Conservation (phyloP, 352 stramenopile genomes). For the Pythium rishiriense region DNA sequence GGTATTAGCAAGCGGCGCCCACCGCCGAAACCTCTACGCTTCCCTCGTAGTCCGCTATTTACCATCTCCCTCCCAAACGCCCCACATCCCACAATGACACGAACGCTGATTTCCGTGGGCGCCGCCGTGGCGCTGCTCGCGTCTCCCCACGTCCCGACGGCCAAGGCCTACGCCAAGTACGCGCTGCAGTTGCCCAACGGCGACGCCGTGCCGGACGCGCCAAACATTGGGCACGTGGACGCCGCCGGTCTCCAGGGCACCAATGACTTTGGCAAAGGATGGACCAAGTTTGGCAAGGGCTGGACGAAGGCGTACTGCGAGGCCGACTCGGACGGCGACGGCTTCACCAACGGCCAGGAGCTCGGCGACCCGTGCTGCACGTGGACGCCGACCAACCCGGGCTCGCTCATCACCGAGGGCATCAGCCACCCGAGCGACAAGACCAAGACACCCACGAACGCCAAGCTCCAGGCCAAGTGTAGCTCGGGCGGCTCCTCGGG, state of each 20-base stretch:
- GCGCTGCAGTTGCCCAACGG: slow-evolving; percentile 36
- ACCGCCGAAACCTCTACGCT: background rate
- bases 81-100: background rate
- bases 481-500: slow-evolving; percentile 13
- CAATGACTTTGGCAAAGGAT: slow-evolving; percentile 45
- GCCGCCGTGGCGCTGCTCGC: background rate
- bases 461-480: slow-evolving; percentile 51
- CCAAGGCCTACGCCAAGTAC: slow-evolving; percentile 30
- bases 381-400: slow-evolving; percentile 43
- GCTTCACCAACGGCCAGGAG: slow-evolving; percentile 83
- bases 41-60: background rate
- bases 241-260: slow-evolving; percentile 25
- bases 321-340: slow-evolving; percentile 74
- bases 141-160: background rate
- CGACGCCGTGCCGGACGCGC: slow-evolving; percentile 20
- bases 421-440: slow-evolving; percentile 63
- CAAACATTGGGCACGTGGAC: slow-evolving; percentile 39
- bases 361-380: slow-evolving; percentile 82
- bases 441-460: slow-evolving; percentile 52
- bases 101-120: background rate
- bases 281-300: slow-evolving; percentile 28
- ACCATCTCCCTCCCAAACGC: background rate
- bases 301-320: slow-evolving; percentile 50
- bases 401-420: slow-evolving; percentile 50
- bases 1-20: no score